Evolutionary conservation across 192 early-diverging fungal genomes (phyloP), one percentile per base, ranked within the genome.

Genomic region (Podila clonocystis): DNA sequence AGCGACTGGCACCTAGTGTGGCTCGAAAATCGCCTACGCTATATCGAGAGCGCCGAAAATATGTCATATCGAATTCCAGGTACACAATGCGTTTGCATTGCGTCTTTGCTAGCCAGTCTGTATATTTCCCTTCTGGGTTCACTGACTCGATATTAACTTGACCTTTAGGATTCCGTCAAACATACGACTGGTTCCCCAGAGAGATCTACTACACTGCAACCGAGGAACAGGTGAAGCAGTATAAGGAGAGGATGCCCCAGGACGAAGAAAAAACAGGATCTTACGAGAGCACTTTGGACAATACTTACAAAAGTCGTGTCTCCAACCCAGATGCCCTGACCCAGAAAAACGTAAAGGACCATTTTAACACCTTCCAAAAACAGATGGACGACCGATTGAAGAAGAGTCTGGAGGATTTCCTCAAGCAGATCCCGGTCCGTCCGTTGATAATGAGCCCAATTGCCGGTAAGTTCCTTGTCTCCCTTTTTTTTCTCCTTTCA

Each of bases 61-160:
- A 17, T 67, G 50, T 55, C 66, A 15, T 67, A 67, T 52, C 38
- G 57, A 22, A 38, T 67, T 26, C 52, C 66, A 67, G 66, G 62
- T 64, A 48, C 9, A 11, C 19, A 62, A 4, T 17, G 8, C 5
- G 26, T 13, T 28, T 9, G 11, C 4, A 7, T 58, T 58, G 0
- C 4, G 15, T 58, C 11, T 6, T 58, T 28, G 9, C 57, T 22
- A 19, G 24, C 9, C 22, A 4, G 57, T 28, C 57, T 28, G 29
- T 59, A 11, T 31, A 33, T 28, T 28, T 61, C 33, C 28, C 24
- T 31, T 12, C 19, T 61, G 13, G 59, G 58, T 31, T 61, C 17
- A 30, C 29, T 31, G 34, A 36, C 9, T 36, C 34, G 9, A 36
- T 11, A 34, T 34, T 2, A 34, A 34, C 7, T 5, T 61, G 1